Evolutionary conservation across 495 filamentous ascomycete species (phyloP), one percentile per base, ranked within the genome.

Genomic region (Aspergillus mulundensis): DNA sequence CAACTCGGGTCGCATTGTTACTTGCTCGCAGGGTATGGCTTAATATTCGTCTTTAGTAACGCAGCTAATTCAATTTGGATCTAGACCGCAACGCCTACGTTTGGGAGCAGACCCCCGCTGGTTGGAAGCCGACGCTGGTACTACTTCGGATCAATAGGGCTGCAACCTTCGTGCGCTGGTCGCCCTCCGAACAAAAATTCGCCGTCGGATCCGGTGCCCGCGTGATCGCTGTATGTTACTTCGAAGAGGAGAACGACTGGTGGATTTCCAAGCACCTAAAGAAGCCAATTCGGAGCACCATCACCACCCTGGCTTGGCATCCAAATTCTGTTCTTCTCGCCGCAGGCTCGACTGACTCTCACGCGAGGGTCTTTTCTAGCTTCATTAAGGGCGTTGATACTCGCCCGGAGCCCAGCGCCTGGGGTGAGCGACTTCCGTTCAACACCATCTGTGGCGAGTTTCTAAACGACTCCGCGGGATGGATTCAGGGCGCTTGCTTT

Each of bases 261-360:
- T 98, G 94, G 94, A 93, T 97, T 7, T 96, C 91, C 34, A 98
- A 97, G 78, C 94, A 98, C 71, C 71, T 98, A 55, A 97, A 96
- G 82, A 97, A 97, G 78, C 94, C 95, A 6, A 94, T 97, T 63
- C 89, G 94, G 49, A 93, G 88, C 65, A 98, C 94, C 43, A 89
- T 98, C 62, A 97, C 94, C 40, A 89, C 88, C 1, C 82, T 98
- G 18, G 86, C 83, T 42, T 98, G 94, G 94, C 94, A 98, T 66
- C 94, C 95, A 14, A 98, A 98, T 76, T 92, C 87, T 1, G 95
- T 97, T 1, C 83, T 98, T 12, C 80, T 98, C 6, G 94, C 91
- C 2, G 90, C 95, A 50, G 94, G 94, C 24, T 95, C 89, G 14
- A 96, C 94, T 5, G 94, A 98, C 70, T 93, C 94, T n/a, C 94